These are phyloP conservation scores for Avena atlantica DNA, from an alignment of 176 grass and related monocot species.

Conservation along the genomic window DNA sequence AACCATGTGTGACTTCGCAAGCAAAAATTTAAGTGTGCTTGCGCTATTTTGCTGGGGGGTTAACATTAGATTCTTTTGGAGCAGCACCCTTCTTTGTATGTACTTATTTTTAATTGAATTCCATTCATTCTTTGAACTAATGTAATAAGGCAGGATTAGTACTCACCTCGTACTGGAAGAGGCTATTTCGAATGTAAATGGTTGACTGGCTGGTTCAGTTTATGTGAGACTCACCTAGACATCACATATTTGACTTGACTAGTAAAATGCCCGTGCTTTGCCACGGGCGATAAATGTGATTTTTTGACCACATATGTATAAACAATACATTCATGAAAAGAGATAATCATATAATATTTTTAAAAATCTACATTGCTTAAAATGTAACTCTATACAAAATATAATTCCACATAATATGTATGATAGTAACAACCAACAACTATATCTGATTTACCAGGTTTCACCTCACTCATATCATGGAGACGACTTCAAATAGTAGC, in stretches of 20 bases:
- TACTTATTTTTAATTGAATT: conserved; percentile 47
- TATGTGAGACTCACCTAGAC: background rate
- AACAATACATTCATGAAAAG: too few species aligned
- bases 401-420: too few species aligned
- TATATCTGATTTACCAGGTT: too few species aligned
- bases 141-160: conserved; percentile 41
- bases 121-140: conserved; percentile 45
- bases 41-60: conserved; percentile 46
- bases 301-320: too few species aligned
- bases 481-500: too few species aligned
- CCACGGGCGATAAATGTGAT: too few species aligned
- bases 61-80: conserved; percentile 5
- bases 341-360: too few species aligned
- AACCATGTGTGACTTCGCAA: conserved; percentile 50
- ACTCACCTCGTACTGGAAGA: background rate
- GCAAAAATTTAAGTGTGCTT: conserved; percentile 53
- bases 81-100: conserved; percentile 51
- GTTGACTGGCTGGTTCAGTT: background rate
- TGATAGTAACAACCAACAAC: too few species aligned
- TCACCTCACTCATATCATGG: too few species aligned
- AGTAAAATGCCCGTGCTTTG: too few species aligned
- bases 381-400: too few species aligned
- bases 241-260: background rate
- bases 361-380: too few species aligned
- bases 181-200: conserved; percentile 27